Evolutionary conservation across 441 rosid species (phyloP), one percentile per base, ranked within the genome.

Genomic region (Gossypium aridum): DNA sequence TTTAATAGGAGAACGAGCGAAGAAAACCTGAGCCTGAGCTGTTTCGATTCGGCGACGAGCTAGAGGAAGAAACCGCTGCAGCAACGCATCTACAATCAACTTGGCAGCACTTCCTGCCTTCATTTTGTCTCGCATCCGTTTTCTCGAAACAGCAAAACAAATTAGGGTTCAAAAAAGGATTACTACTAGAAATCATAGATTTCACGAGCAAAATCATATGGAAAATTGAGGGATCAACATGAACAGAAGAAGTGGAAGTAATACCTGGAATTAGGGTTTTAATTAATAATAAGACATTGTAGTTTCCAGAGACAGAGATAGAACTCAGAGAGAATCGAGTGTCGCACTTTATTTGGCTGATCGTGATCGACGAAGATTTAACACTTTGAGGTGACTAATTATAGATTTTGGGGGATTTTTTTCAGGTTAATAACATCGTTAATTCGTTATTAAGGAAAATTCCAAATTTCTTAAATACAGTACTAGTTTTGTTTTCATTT

Each of bases 1-100:
- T 19, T 37, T 37, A 43, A 10, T 39, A 65, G 28, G 17, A 12
- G 20, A 65, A 39, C 22, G 17, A 19, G 70, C 10, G 26, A 39
- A 74, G 16, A 83, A 65, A 73, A 96, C 98, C 98, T 96, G 99
- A 79, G 98, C 98, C 75, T 96, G 98, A 75, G 99, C 99, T 3
- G 98, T 96, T 83, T 96, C 99, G 77, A 96, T 93, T 69, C 98
- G 97, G 10, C 98, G 97, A 67, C 99, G 78, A 4, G 98, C 98
- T 65, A 96, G 91, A 10, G 99, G 99, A 12, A 96, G 89, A 81
- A 96, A 96, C 26, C 97, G 96, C 84, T 93, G 98, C 73, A 96
- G 92, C 80, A 96, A 83, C 59, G 98, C 97, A 80, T 96, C 98
- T 63, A 96, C 99, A 71, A 96, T 93, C 88, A 92, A 78, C 81